These are phyloP conservation scores for Podospora pseudoanserina DNA, from an alignment of 495 filamentous ascomycete genomes.

Conservation along the genomic window DNA sequence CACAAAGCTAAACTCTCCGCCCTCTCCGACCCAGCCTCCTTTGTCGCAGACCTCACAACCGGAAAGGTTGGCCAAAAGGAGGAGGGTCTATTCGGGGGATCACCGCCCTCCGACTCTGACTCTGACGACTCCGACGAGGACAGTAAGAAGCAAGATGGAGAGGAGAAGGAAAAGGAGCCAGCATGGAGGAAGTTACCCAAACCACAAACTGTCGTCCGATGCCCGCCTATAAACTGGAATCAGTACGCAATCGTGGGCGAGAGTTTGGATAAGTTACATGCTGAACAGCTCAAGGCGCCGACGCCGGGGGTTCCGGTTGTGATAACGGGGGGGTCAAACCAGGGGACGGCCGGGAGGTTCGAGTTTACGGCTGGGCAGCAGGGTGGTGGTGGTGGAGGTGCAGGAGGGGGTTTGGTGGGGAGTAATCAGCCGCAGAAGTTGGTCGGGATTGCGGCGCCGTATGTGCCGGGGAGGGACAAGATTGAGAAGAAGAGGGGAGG, in stretches of 20 bases:
- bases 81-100: slow-evolving; percentile 26
- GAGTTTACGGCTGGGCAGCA: slow-evolving; percentile 41
- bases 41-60: slow-evolving; percentile 56
- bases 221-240: slow-evolving; percentile 84
- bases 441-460: slow-evolving; percentile 67
- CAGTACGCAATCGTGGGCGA: slow-evolving; percentile 83
- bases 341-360: slow-evolving; percentile 27
- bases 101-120: slow-evolving; percentile 25
- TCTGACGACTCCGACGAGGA: slow-evolving; percentile 35
- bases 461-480: slow-evolving; percentile 65
- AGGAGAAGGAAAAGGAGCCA: slow-evolving; percentile 5
- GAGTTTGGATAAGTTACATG: slow-evolving; percentile 75
- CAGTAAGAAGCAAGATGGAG: slow-evolving; percentile 14
- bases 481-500: slow-evolving; percentile 51
- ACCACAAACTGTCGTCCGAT: slow-evolving; percentile 79
- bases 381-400: too few relatives aligned
- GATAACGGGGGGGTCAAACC: slow-evolving; percentile 22
- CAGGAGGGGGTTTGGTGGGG: neutral
- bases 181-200: slow-evolving; percentile 56
- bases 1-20: slow-evolving; percentile 61
- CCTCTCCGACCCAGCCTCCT: slow-evolving; percentile 62
- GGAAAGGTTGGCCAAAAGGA: slow-evolving; percentile 47
- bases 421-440: slow-evolving; percentile 26
- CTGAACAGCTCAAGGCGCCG: slow-evolving; percentile 67
- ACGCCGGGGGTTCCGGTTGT: slow-evolving; percentile 51